These are phyloP conservation scores for Xerocomellus amylosporus DNA, from an alignment of 768 basidiomycete genomes.

Conservation along the genomic window DNA sequence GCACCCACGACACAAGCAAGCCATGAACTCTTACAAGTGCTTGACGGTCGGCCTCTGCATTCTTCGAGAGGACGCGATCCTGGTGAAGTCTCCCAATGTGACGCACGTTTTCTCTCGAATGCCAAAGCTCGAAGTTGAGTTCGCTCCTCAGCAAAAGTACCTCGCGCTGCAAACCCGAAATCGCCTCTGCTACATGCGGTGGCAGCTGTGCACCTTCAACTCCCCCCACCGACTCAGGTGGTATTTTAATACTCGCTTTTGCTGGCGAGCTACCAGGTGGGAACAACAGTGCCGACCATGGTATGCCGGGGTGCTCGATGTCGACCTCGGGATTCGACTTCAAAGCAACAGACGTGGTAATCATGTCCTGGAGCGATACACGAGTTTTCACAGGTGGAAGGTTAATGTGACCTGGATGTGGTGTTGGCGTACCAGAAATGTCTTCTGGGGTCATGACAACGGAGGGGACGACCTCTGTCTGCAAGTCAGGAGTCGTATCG, in stretches of 20 bases:
- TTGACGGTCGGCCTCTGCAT: constrained; percentile 79
- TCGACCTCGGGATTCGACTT: constrained; percentile 69
- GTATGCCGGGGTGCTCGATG: constrained; percentile 47
- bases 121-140: constrained; percentile 83
- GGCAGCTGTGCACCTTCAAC: constrained; percentile 33
- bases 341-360: constrained; percentile 66
- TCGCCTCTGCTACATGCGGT: constrained; percentile 56
- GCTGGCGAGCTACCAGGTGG: constrained; percentile 30
- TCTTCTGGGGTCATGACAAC: constrained; percentile 21
- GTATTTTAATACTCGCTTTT: constrained; percentile 16
- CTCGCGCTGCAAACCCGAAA: constrained; percentile 73
- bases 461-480: constrained; percentile 1
- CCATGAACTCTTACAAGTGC: constrained; percentile 54
- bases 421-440: constrained; percentile 25
- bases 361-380: constrained; percentile 76
- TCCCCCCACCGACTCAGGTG: constrained; percentile 15
- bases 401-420: constrained; percentile 35
- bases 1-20: neutral
- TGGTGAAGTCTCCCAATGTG: constrained; percentile 81
- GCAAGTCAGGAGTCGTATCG: constrained; percentile 2
- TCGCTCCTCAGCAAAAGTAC: constrained; percentile 73
- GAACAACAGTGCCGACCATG: constrained; percentile 52
- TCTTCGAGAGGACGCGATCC: constrained; percentile 67
- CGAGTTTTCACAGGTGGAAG: constrained; percentile 31
- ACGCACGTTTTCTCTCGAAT: constrained; percentile 74